Evolutionary conservation across 345 rosid genomes (phyloP), one percentile per base, ranked within the genome.

Genomic region (Anastatica hierochuntica): DNA sequence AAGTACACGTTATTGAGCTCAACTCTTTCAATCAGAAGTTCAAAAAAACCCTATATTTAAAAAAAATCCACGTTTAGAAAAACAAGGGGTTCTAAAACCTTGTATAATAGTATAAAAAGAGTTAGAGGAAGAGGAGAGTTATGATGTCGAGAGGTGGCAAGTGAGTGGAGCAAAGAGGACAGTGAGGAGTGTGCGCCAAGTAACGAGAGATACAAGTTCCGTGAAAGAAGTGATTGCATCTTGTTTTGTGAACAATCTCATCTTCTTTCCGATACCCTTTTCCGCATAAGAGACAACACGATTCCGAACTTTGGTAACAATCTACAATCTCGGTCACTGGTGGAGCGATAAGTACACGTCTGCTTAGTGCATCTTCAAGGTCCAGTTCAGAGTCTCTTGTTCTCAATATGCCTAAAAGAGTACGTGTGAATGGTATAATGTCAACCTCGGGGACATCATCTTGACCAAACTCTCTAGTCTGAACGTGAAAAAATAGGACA

Each of bases 161-260:
- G 14, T 12, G 14, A 5, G 11, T 0, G 2, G 39, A 37, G 38
- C 55, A 58, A 37, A 47, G 1, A 17, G 40, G 48, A 2, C 64
- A 59, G 0, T 8, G 31, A 40, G 42, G 49, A 40, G 24, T 40
- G 24, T 2, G 13, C 4, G 30, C 12, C 49, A 60, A 60, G 49
- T 60, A 20, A 31, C 35, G 10, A 2, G 49, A 60, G 7, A 40
- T 60, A 40, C 49, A 60, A 31, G 17, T 29, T 2, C 1, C 49
- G 12, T 59, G 56, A 30, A 60, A 60, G 17, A 60, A 27, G 56
- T 60, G 64, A 49, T 39, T 60, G 64, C 64, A 46, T 38, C 10
- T 59, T 48, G 55, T 48, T 48, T 18, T 59, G 15, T 38, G 41
- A 39, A 49, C 48, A 31, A 49, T 41, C 16, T 50, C 65, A 3